Conservation (phyloP, 148 eudicot genomes). For the Selenicereus undatus region DNA sequence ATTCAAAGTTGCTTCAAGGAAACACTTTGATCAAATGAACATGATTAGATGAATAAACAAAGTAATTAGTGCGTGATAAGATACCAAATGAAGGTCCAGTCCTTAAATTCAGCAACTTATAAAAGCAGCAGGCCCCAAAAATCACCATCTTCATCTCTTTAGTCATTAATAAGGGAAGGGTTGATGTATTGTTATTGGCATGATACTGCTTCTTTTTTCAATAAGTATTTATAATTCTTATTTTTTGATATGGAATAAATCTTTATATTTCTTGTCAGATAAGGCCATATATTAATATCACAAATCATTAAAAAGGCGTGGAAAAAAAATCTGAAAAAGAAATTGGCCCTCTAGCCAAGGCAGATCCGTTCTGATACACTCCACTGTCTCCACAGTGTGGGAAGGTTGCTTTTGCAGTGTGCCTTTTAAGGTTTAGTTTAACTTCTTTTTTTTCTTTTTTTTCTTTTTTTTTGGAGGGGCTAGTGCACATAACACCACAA, state of each 20-base stretch:
- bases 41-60: conserved; percentile 27
- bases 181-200: background rate
- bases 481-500: too few relatives aligned
- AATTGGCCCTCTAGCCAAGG: background rate
- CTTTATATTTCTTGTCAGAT: too few relatives aligned
- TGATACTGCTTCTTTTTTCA: too few relatives aligned
- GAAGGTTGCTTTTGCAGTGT: background rate
- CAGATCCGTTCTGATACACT: background rate
- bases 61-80: conserved; percentile 17
- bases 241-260: too few relatives aligned
- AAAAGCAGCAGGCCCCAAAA: conserved; percentile 13
- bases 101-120: conserved; percentile 33
- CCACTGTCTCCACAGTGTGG: background rate
- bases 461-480: too few relatives aligned
- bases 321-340: background rate
- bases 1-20: conserved; percentile 1
- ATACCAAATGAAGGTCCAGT: conserved; percentile 10
- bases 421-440: too few relatives aligned
- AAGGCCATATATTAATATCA: too few relatives aligned
- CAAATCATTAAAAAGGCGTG: too few relatives aligned
- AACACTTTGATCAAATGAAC: conserved; percentile 17
- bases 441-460: background rate
- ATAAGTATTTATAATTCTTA: too few relatives aligned
- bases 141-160: conserved; percentile 5
- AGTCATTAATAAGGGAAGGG: conserved; percentile 2